These are phyloP conservation scores for Polytolypa hystricis DNA, from an alignment of 2,329 filamentous ascomycete species.

Conservation along the genomic window DNA sequence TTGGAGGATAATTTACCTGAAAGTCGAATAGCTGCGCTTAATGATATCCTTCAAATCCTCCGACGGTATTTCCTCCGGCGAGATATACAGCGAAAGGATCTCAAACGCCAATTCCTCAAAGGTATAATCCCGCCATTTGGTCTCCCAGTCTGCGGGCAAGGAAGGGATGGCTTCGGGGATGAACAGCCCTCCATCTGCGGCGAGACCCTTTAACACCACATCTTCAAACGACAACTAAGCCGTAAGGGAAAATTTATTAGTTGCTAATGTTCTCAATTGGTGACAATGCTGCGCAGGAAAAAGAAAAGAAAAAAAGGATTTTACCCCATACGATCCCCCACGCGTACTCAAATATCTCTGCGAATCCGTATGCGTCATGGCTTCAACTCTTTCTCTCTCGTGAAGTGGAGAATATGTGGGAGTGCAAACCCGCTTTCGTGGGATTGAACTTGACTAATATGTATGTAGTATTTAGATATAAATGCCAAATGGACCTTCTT, in stretches of 20 bases:
- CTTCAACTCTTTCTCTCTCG: background rate
- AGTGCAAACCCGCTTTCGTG: background rate
- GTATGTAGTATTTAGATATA: background rate
- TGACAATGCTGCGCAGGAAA: too few relatives aligned
- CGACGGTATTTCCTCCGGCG: constrained; percentile 66
- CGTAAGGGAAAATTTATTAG: too few relatives aligned
- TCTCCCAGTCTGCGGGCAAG: constrained; percentile 52
- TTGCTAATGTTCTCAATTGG: too few relatives aligned
- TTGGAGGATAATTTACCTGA: constrained; percentile 46
- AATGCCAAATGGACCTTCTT: background rate
- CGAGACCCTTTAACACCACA: constrained; percentile 80
- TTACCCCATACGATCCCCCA: constrained; percentile 52
- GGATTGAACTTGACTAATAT: background rate
- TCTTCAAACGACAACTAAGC: constrained; percentile 79
- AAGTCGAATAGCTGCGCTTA: constrained; percentile 75
- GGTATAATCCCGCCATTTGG: constrained; percentile 62
- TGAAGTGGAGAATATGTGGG: background rate
- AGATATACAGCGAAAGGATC: constrained; percentile 48
- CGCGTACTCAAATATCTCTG: constrained; percentile 53
- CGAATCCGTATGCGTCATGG: constrained; percentile 26
- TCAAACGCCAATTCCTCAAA: constrained; percentile 75
- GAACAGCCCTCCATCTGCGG: constrained; percentile 77
- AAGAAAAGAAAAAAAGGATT: too few relatives aligned
- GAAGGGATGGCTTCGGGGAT: constrained; percentile 72
- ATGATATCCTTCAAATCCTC: constrained; percentile 75